A percentile compares a stretch with the other conserved stretches of the same genome.
These are phyloP conservation scores for Fusarium cyanostomum DNA, from an alignment of 2,329 filamentous ascomycete species.

Conservation along the genomic window DNA sequence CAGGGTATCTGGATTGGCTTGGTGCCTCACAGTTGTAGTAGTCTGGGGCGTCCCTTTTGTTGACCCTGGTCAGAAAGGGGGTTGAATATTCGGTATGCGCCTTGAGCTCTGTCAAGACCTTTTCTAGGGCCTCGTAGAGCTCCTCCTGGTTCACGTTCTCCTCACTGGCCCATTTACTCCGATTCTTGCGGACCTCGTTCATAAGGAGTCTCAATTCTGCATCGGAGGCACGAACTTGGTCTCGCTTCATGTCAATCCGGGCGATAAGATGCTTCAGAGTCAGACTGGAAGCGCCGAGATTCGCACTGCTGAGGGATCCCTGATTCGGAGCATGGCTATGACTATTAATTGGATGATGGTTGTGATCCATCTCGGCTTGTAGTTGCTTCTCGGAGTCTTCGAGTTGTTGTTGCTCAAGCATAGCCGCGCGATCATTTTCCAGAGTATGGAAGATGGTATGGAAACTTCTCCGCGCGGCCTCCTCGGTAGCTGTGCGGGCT, in stretches of 20 bases:
- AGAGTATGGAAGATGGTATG: conserved; percentile 94
- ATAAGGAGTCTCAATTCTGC: conserved; percentile 91
- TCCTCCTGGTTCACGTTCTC: conserved; percentile 98
- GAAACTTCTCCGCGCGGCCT: conserved; percentile 88
- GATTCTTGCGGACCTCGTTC: conserved; percentile 96
- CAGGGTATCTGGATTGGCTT: neutral
- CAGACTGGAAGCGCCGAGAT: conserved; percentile 93
- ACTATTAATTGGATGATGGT: conserved; percentile 60
- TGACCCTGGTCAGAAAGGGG: conserved; percentile 93
- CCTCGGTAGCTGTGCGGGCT: conserved; percentile 88
- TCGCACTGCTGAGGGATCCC: conserved; percentile 90
- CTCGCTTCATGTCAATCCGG: conserved; percentile 91
- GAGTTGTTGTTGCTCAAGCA: conserved; percentile 96
- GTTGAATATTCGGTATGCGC: conserved; percentile 97
- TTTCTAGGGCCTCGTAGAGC: conserved; percentile 94
- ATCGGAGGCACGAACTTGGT: conserved; percentile 90
- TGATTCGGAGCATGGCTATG: conserved; percentile 71
- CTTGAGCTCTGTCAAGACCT: conserved; percentile 96
- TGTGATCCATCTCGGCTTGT: conserved; percentile 90
- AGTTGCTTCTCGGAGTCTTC: conserved; percentile 97
- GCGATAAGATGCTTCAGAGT: conserved; percentile 97
- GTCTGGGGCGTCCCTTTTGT: conserved; percentile 96
- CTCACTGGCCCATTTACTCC: conserved; percentile 98
- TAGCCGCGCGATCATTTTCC: conserved; percentile 93
- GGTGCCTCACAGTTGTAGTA: conserved; percentile 82